phyloP scores from a whole-genome alignment of 2,329 filamentous ascomycete genomes.

The Penicillium janthinellum region DNA sequence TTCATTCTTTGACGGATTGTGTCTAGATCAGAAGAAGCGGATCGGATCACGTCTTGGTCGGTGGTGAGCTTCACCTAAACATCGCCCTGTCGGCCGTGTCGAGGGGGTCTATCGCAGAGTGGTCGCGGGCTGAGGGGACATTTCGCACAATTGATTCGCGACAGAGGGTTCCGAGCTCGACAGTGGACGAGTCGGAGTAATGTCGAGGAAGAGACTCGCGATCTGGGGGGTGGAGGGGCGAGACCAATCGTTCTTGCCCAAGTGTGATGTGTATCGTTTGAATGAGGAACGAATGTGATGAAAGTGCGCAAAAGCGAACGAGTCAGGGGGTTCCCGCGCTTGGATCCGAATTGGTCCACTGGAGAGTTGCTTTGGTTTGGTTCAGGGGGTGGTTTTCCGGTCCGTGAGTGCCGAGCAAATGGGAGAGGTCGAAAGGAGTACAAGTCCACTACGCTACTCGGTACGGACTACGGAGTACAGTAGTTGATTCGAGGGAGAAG shows the following conservation, averaged over 20 bases:
- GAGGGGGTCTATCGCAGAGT: slow-evolving; percentile 15
- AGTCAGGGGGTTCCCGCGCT: slow-evolving; percentile 10
- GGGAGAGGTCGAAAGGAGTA: neutral
- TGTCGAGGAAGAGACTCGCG: neutral
- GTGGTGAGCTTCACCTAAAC: slow-evolving; percentile 1
- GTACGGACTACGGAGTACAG: too few relatives aligned
- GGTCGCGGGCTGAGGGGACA: slow-evolving; percentile 7
- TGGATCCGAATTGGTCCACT: neutral
- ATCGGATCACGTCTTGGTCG: neutral
- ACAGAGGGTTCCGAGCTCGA: neutral
- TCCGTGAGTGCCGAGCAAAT: slow-evolving; percentile 18
- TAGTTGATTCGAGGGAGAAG: slow-evolving; percentile 13
- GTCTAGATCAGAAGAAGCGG: neutral
- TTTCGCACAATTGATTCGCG: slow-evolving; percentile 18
- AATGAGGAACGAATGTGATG: neutral
- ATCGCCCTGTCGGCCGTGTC: slow-evolving; percentile 14
- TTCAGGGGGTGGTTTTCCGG: slow-evolving; percentile 21
- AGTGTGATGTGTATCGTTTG: neutral
- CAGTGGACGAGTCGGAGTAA: neutral
- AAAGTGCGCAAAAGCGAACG: neutral
- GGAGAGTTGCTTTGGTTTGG: neutral
- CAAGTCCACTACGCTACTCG: too few relatives aligned
- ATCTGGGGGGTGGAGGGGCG: neutral
- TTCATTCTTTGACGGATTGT: slow-evolving; percentile 17
- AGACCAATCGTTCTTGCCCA: neutral